phyloP scores from a whole-genome alignment of 2,329 filamentous ascomycete genomes.

The Herpotrichia juniperi region DNA sequence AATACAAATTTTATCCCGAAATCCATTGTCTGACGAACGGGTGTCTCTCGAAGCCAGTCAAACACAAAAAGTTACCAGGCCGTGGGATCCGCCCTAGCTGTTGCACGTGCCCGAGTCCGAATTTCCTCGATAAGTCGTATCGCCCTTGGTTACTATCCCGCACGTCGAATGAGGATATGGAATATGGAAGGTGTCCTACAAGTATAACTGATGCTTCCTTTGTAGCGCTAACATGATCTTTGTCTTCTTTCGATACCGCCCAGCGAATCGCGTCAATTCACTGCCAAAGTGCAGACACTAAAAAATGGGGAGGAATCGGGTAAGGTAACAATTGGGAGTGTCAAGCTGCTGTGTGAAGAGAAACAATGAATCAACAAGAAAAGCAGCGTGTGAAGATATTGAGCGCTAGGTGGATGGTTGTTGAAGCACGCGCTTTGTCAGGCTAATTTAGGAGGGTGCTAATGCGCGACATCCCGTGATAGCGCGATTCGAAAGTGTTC shows the following conservation, averaged over 20 bases:
- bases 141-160: neutral
- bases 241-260: neutral
- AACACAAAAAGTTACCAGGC: neutral
- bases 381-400: slow-evolving; percentile 1
- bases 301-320: neutral
- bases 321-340: neutral
- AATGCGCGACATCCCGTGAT: slow-evolving; percentile 35
- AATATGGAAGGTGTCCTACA: neutral
- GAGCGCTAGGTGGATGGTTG: neutral
- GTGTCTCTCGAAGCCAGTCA: too few relatives aligned
- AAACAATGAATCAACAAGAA: neutral
- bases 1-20: neutral
- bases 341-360: neutral
- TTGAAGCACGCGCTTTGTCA: slow-evolving; percentile 4
- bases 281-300: too few relatives aligned
- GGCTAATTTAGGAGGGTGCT: slow-evolving; percentile 25
- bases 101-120: neutral
- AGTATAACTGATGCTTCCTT: neutral
- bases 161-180: neutral
- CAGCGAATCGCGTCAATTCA: too few relatives aligned
- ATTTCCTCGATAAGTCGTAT: neutral
- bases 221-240: neutral
- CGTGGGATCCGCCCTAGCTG: neutral
- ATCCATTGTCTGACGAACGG: too few relatives aligned
- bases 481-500: slow-evolving; percentile 9